Conservation (phyloP, 2,329 filamentous ascomycete species). For the Sarocladiaceae sp. region DNA sequence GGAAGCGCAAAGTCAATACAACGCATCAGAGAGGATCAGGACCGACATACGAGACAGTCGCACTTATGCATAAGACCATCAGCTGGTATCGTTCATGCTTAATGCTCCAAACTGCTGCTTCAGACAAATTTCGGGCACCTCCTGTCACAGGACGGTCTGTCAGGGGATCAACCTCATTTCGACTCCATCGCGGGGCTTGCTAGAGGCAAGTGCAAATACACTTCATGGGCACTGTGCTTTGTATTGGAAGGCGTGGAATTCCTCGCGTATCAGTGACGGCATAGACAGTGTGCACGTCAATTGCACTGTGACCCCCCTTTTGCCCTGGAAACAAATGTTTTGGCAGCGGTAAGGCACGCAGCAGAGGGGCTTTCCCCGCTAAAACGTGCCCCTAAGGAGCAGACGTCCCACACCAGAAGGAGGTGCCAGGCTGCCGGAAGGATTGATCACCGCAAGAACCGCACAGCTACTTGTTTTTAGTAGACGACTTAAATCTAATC, state of each 20-base stretch:
- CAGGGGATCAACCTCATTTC: neutral
- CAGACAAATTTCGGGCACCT: no score
- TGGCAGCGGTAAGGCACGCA: constrained; percentile 7
- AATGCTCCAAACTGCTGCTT: no score
- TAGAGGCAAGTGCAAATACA: no score
- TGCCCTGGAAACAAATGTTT: constrained; percentile 6
- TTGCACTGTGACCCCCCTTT: constrained; percentile 3
- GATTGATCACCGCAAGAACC: neutral
- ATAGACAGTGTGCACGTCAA: neutral
- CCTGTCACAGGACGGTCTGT: no score
- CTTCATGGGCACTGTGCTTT: no score
- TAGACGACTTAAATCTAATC: no score
- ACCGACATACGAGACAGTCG: neutral
- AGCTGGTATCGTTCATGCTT: no score
- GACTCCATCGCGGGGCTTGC: no score
- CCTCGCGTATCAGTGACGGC: no score
- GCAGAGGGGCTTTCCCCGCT: constrained; percentile 3
- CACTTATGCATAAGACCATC: no score
- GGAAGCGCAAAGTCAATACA: neutral
- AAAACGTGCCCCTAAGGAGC: neutral
- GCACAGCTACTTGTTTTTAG: no score
- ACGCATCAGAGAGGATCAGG: neutral
- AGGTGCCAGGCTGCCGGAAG: neutral
- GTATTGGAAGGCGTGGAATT: no score
- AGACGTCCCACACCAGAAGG: neutral